Evolutionary conservation across 164 flowering plant species (phyloP), one percentile per base, ranked within the genome.

Genomic region (Umbellularia californica): DNA sequence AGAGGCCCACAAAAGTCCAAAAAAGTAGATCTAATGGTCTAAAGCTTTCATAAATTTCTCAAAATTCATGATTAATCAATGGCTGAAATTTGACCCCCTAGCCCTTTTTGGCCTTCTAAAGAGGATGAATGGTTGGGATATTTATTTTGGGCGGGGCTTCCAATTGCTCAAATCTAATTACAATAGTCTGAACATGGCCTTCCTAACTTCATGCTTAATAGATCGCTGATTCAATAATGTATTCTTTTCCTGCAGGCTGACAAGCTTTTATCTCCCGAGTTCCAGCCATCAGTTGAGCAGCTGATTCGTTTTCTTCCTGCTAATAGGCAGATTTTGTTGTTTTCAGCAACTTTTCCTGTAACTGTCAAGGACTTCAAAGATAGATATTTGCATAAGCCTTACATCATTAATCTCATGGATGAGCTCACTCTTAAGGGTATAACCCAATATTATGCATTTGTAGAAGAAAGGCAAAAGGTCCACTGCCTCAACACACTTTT

Each of bases 381-480:
- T 74, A 89, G 92, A 89, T 93, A 84, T 79, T 81, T 93, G 7
- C 82, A 81, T 12, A 92, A 86, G 85, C 94, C 99, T 28, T 95
- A 95, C 74, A 71, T 95, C 25, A 95, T 95, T 68, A 95, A 95
- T 85, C 93, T 95, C 62, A 95, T 95, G 99, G 99, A 95, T 75
- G 98, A 93, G 84, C 97, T 95, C 65, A 95, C 99, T 4, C 88
- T 95, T n/a, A 93, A 93, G 93, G 99, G 99, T 83, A 90, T 95
- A 68, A 95, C 99, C 33, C 98, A 95, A 68, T 95, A 51, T 79
- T 93, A 95, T 88, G 99, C 98, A 74, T 95, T 95, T 85, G 99
- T 95, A 67, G 99, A 95, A 77, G 99, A 95, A 82, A 86, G 99
- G 64, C 99, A 95, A 83, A 93, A 95, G 83, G 94, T 95, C 68